Evolutionary conservation across 371 early-diverging fungal genomes (phyloP), one percentile per base, ranked within the genome.

Genomic region (Funneliformis caledonium): DNA sequence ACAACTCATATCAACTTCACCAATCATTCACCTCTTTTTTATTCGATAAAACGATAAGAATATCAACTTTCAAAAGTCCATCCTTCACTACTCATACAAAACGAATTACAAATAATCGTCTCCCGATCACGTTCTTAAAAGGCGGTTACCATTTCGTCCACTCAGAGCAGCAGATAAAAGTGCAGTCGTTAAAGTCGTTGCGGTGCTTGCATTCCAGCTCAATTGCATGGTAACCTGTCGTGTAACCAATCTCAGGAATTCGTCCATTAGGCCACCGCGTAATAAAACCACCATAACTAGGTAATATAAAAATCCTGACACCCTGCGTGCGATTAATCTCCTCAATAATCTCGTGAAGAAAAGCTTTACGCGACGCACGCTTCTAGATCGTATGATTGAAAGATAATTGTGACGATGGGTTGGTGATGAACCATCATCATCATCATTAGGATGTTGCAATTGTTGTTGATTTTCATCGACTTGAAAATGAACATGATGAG

Each of bases 171-270:
- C 48, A 19, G 68, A 68, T 33, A 78, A 50, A 22, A 69, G 22
- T 11, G 78, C 78, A 42, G 78, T 78, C 2, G 78, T 78, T 22
- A 78, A 52, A 2, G 48, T 16, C 14, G 78, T 78, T 5, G 78
- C 68, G 1, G 78, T 78, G 33, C n/a, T 68, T 68, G 68, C 52
- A 19, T 43, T 65, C 78, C 78, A 78, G 19, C 69, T 52, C 11
- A 78, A 33, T 65, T 78, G 78, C 78, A 78, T 78, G n/a, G 50
- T 68, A 33, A 64, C 37, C 19, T 78, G 65, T 14, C 60, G 80
- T 16, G 56, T 79, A 56, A 79, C 11, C n/a, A 79, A 48, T 47
- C 59, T 69, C 42, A 70, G 70, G 50, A 79, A 70, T 61, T 79
- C 80, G 43, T 79, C 59, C 9, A 70, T 42, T 26, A 79, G 37